phyloP scores from a whole-genome alignment of 257 asterid genomes.

The Solanum tarapatanum region DNA sequence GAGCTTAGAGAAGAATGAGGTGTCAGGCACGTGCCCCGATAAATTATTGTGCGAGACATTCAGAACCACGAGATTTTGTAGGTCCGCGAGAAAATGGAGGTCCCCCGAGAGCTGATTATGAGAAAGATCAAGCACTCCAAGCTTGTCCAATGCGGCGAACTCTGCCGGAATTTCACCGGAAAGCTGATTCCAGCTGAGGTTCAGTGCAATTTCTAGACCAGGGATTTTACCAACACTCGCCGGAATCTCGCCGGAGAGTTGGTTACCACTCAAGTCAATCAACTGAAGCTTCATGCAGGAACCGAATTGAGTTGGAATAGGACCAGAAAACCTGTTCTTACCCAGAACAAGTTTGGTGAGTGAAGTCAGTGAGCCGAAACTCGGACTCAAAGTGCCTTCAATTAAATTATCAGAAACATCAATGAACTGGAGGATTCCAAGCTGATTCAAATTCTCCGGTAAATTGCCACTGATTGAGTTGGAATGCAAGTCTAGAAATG shows the following conservation, averaged over 20 bases:
- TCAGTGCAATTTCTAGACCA: constrained; percentile 57
- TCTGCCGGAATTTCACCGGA: constrained; percentile 58
- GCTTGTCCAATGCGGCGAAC: constrained; percentile 44
- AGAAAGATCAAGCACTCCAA: constrained; percentile 65
- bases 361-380: constrained; percentile 48
- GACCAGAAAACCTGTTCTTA: constrained; percentile 45
- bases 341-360: constrained; percentile 61
- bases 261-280: constrained; percentile 63
- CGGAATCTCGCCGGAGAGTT: constrained; percentile 47
- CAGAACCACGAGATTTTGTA: constrained; percentile 62
- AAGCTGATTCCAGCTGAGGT: constrained; percentile 60
- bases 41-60: constrained; percentile 63
- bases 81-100: constrained; percentile 37
- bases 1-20: constrained; percentile 52
- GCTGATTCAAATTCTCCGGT: constrained; percentile 40
- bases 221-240: constrained; percentile 56
- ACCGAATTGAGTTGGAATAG: constrained; percentile 48
- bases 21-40: constrained; percentile 66
- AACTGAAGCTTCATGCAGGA: constrained; percentile 60
- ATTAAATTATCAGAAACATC: constrained; percentile 57
- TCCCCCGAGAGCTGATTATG: constrained; percentile 74
- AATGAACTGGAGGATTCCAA: constrained; percentile 45
- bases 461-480: constrained; percentile 50
- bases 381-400: constrained; percentile 48
- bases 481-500: constrained; percentile 71